A percentile compares a stretch with the other conserved stretches of the same genome.
phyloP scores from a whole-genome alignment of 805 yeast genomes.

The Kodamaea hsintzibuensis region DNA sequence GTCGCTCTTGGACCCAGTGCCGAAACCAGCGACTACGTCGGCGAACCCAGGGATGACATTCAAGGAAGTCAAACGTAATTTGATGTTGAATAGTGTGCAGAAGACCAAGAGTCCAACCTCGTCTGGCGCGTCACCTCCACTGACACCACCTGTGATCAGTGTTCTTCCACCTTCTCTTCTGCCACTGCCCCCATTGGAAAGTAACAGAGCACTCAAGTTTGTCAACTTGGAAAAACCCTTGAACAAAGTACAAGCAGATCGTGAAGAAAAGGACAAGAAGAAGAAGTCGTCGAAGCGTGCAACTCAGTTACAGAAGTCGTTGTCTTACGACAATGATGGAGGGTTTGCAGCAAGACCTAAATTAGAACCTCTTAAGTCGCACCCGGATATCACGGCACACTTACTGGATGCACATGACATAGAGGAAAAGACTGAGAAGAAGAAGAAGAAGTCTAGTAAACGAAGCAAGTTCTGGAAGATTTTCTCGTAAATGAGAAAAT shows the following conservation, averaged over 20 bases:
- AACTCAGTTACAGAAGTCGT: slow-evolving; percentile 29
- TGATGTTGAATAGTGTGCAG: slow-evolving; percentile 19
- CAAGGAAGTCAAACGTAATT: slow-evolving; percentile 34
- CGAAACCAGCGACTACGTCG: slow-evolving; percentile 6
- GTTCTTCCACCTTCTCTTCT: slow-evolving; percentile 5
- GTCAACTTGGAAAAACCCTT: slow-evolving; percentile 22
- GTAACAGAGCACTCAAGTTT: slow-evolving; percentile 32
- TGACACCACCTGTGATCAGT: slow-evolving; percentile 6
- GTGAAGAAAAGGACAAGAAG: slow-evolving; percentile 14
- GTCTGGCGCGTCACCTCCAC: not conserved
- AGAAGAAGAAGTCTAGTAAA: slow-evolving; percentile 27
- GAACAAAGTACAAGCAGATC: not conserved
- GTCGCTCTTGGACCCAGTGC: slow-evolving; percentile 36
- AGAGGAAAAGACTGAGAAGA: slow-evolving; percentile 8
- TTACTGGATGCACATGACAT: slow-evolving; percentile 4
- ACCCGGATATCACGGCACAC: slow-evolving; percentile 33
- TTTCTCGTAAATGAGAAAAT: slow-evolving; percentile 14
- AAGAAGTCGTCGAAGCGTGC: slow-evolving; percentile 11
- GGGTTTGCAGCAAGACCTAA: slow-evolving; percentile 19
- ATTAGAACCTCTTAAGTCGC: slow-evolving; percentile 39
- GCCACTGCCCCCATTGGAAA: slow-evolving; percentile 11
- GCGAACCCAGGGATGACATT: slow-evolving; percentile 24
- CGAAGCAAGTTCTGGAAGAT: slow-evolving; percentile 38
- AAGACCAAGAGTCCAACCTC: slow-evolving; percentile 11
- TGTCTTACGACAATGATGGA: slow-evolving; percentile 32